Evolutionary conservation across 129 eudicot species (phyloP), one percentile per base, ranked within the genome.

Genomic region (Ambrosia artemisiifolia): DNA sequence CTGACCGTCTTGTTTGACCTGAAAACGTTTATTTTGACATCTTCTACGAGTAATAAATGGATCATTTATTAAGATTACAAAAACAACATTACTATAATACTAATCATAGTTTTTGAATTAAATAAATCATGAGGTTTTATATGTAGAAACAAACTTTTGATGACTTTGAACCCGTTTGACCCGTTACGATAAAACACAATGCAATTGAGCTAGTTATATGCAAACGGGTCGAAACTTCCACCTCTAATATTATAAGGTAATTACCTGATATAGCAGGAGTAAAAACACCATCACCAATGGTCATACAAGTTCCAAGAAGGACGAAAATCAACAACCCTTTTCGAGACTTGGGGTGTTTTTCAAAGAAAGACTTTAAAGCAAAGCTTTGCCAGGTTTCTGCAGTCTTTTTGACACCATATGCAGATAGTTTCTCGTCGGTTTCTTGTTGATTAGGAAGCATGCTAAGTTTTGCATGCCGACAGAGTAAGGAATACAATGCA

Each of bases 401-500:
- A 2, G 88, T 76, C 44, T 56, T 82, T 63, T 77, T 83, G 34
- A 82, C 67, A 32, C 67, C 88, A 62, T 90, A 90, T 38, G 91
- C 79, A 4, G 95, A 90, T 18, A 90, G 79, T 70, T 82, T 78
- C 69, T 83, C 94, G 66, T 87, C 96, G 2, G 77, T 64, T 11
- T 70, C 84, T 66, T 90, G 89, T 66, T 81, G 87, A 74, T 90
- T 90, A 12, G 96, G 96, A 43, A 90, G 88, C 80, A 85, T 80
- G 65, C 96, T 75, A 8, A 90, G 66, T 63, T 78, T 83, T 18
- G 96, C 95, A 57, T 90, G 94, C 67, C 94, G 80, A 77, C 96
- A 90, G 40, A 90, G 82, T 56, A 90, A 79, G 11, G 96, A 90
- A 69, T 87, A 90, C 70, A 90, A 75, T 8, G 96, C 96, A 90